phyloP scores from a whole-genome alignment of 176 grass and related monocot genomes.

The Aegilops bicornis region DNA sequence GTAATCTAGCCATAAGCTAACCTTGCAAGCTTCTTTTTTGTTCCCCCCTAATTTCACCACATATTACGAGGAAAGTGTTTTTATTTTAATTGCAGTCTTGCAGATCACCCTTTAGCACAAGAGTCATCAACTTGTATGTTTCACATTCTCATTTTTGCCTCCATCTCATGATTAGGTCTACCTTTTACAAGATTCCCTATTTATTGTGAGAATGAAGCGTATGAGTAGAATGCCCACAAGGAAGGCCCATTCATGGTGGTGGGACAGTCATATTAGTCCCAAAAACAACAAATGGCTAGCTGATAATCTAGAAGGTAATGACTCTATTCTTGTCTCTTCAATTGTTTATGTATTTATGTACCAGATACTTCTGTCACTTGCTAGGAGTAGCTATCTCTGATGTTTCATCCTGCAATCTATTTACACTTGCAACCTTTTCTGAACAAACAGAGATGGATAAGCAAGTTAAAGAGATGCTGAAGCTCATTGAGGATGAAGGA shows the following conservation, averaged over 20 bases:
- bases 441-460: conserved; percentile 77
- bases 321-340: not conserved
- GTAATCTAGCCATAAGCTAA: not conserved
- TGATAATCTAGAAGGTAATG: conserved; percentile 83
- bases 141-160: conserved; percentile 19
- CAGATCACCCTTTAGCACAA: not conserved
- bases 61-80: not conserved
- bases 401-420: conserved; percentile 8
- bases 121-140: not conserved
- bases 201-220: conserved; percentile 53
- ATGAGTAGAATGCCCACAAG: conserved; percentile 73
- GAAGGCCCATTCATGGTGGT: conserved; percentile 97
- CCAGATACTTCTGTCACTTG: not conserved
- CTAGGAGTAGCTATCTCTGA: not conserved
- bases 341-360: not conserved
- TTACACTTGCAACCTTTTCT: conserved; percentile 10
- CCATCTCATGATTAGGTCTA: conserved; percentile 29
- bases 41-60: not conserved
- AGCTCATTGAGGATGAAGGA: conserved; percentile 83
- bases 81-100: not conserved
- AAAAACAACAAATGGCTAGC: conserved; percentile 92
- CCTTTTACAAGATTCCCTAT: not conserved
- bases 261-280: conserved; percentile 89
- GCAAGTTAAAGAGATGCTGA: conserved; percentile 94
- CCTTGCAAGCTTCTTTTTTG: not conserved